Evolutionary conservation across 768 basidiomycete genomes (phyloP).

Genomic region (Tricholoma flavovirens): DNA sequence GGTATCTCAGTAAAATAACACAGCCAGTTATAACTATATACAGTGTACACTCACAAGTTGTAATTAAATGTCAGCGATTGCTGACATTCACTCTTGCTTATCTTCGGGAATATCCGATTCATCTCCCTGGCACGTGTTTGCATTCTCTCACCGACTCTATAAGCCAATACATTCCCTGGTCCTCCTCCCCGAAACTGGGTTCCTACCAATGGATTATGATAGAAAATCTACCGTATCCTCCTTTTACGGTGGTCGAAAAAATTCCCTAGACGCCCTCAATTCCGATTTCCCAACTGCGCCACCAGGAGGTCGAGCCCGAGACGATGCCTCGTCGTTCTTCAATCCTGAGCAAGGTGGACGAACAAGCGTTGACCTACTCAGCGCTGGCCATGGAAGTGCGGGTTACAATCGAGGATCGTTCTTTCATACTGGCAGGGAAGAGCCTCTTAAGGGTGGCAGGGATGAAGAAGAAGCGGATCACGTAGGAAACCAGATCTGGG

Average conservation of each 20-base stretch:
- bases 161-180: not conserved
- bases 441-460: slow-evolving; percentile 72
- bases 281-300: slow-evolving; percentile 38
- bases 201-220: slow-evolving; percentile 60
- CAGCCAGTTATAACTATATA: no score
- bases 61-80: no score
- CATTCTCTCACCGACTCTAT: not conserved
- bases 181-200: not conserved
- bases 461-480: slow-evolving; percentile 57
- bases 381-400: slow-evolving; percentile 35
- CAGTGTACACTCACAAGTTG: no score
- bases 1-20: no score
- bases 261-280: slow-evolving; percentile 58
- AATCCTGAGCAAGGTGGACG: slow-evolving; percentile 40
- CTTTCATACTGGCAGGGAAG: slow-evolving; percentile 61
- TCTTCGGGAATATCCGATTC: not conserved
- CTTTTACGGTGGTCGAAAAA: slow-evolving; percentile 64
- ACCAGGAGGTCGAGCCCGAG: slow-evolving; percentile 38
- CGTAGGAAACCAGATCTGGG: slow-evolving; percentile 49
- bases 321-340: slow-evolving; percentile 73
- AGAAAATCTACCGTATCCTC: slow-evolving; percentile 76
- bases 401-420: slow-evolving; percentile 74
- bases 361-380: slow-evolving; percentile 44
- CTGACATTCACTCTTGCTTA: no score
- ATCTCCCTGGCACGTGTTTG: not conserved